Conservation (phyloP, 768 basidiomycete genomes). For the Clavulina sp. region DNA sequence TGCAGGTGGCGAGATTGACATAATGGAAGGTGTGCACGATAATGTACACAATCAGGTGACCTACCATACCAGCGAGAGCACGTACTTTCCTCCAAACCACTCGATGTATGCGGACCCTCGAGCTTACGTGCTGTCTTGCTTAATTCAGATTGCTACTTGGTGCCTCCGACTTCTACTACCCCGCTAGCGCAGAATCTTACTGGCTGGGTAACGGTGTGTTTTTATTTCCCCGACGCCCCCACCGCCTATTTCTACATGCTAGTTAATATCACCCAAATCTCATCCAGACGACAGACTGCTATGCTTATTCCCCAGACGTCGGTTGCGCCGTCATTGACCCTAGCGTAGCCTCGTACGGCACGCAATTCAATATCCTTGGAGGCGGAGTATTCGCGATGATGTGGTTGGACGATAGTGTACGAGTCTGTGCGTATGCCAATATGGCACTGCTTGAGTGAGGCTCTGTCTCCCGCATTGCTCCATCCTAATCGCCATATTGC, state of each 20-base stretch:
- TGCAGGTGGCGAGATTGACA: conserved; percentile 22
- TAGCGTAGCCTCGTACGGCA: conserved; percentile 23
- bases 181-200: neutral
- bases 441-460: neutral
- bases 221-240: too few relatives aligned
- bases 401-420: conserved; percentile 25
- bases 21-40: conserved; percentile 29
- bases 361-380: conserved; percentile 24
- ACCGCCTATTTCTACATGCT: too few relatives aligned
- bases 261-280: too few relatives aligned
- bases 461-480: neutral
- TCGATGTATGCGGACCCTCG: neutral
- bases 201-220: conserved; percentile 8
- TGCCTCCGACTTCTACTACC: neutral
- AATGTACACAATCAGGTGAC: conserved; percentile 27
- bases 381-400: conserved; percentile 32
- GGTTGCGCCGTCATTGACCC: conserved; percentile 27
- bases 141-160: conserved; percentile 7
- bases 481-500: neutral
- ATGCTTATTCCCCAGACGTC: conserved; percentile 17
- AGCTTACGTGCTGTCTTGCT: neutral
- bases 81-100: neutral
- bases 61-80: conserved; percentile 17
- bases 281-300: conserved; percentile 12
- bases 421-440: conserved; percentile 30